A percentile compares a stretch with the other conserved stretches of the same genome.
phyloP scores from a whole-genome alignment of 2,329 filamentous ascomycete species.

The Fusarium solani-melongenae region DNA sequence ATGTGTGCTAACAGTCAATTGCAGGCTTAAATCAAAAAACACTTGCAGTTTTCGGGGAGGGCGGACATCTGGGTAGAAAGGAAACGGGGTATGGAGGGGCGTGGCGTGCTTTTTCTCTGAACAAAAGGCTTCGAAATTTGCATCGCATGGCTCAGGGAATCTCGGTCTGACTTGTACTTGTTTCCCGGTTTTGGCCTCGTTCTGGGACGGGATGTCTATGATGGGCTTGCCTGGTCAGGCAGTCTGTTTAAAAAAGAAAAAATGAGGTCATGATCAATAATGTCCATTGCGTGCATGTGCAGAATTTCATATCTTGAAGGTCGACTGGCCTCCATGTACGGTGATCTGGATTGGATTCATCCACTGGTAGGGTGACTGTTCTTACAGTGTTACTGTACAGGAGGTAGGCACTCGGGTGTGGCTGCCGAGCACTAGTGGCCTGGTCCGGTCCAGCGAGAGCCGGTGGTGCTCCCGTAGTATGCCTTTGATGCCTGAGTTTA shows the following conservation, averaged over 20 bases:
- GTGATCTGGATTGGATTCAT: background rate
- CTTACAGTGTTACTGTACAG: background rate
- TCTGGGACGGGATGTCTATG: constrained; percentile 49
- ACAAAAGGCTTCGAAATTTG: constrained; percentile 49
- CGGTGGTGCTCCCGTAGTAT: background rate
- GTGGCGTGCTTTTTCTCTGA: constrained; percentile 52
- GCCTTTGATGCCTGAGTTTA: constrained; percentile 11
- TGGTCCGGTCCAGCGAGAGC: background rate
- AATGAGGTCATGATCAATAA: constrained; percentile 54
- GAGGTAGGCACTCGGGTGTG: background rate
- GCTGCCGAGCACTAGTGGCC: background rate
- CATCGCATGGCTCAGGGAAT: constrained; percentile 54
- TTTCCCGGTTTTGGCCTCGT: constrained; percentile 52
- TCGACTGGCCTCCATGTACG: background rate
- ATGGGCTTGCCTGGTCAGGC: constrained; percentile 47
- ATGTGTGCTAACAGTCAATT: constrained; percentile 26
- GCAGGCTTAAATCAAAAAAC: constrained; percentile 45
- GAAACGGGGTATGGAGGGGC: constrained; percentile 50
- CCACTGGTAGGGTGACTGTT: background rate
- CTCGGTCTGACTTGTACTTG: constrained; percentile 53
- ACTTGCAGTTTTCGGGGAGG: constrained; percentile 41
- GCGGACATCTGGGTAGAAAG: constrained; percentile 49
- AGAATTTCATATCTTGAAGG: background rate
- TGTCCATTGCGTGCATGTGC: background rate
- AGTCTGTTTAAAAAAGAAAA: constrained; percentile 45